These are phyloP conservation scores for Cladosporium sp. DNA, from an alignment of 2,329 filamentous ascomycete genomes.

Conservation along the genomic window DNA sequence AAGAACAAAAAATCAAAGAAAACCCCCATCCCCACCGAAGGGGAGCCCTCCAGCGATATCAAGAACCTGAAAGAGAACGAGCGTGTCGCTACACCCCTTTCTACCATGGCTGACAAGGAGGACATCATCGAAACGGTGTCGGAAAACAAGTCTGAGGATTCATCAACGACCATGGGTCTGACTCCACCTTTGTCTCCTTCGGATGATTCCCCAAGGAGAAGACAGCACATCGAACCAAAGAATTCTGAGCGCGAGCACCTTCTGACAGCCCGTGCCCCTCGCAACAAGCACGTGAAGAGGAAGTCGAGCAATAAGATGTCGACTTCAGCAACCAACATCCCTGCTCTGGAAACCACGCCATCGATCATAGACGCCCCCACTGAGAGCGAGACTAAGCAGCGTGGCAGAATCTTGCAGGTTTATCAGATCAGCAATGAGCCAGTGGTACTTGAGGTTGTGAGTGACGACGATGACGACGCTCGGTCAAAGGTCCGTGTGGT, in stretches of 20 bases:
- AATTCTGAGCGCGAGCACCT: not conserved
- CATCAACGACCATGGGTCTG: constrained; percentile 6
- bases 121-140: not conserved
- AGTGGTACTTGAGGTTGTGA: no score
- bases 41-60: no score
- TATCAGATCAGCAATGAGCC: no score
- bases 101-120: no score
- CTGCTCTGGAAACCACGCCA: not conserved
- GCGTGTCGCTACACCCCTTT: no score
- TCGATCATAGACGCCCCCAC: not conserved
- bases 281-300: constrained; percentile 6
- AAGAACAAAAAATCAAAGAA: constrained; percentile 1
- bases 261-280: not conserved
- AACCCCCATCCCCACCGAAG: no score
- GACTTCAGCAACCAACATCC: not conserved
- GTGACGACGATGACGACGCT: no score
- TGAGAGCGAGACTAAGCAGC: not conserved
- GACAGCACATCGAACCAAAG: not conserved
- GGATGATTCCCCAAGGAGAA: not conserved
- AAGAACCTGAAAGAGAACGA: no score
- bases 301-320: not conserved
- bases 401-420: not conserved
- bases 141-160: not conserved
- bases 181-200: not conserved
- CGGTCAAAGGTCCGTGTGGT: no score